Base-by-base conservation (phyloP, 2,329 filamentous ascomycete species). In the Dactylellina sp. region DNA sequence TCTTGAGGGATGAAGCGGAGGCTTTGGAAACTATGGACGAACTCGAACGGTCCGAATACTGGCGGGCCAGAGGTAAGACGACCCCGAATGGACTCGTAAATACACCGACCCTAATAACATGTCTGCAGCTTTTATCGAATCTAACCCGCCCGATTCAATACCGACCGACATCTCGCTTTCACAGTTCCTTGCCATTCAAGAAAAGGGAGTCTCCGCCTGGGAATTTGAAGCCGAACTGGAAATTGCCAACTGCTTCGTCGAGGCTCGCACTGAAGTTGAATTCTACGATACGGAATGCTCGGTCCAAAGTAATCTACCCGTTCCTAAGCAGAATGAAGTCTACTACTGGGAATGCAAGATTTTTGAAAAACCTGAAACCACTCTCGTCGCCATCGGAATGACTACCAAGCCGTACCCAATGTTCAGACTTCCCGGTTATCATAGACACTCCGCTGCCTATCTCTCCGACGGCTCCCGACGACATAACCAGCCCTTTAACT, bases 311-410 rank as follows among this genome's bases (percentile, higher is more conserved):
- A 99, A 99, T 79, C 83, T 99, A 42, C 95, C 95, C 0, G 92
- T 99, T 6, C 95, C 95, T 12, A 99, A 99, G 80, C 95, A 99
- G 80, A 99, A 99, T 80, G 95, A 99, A 80, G 94, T 98, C 9
- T 99, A 99, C 82, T 99, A 99, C 82, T 99, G 95, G 95, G 95
- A 99, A 82, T 91, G 93, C 64, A 99, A 99, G 84, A 90, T 99
- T 60, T 99, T 96, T 82, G 95, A 99, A 75, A 98, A 98, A 83
- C 93, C 95, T 2, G 95, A 98, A 76, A 88, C 84, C 71, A 96
- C 92, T 0, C 83, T 92, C 77, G 86, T 99, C 75, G 93, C 91
- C 80, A 93, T 99, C 78, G 95, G 95, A 77, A 91, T 99, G 85
- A 91, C 91, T 49, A 99, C 95, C 18, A 99, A 99, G 80, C 95